Evolutionary conservation across 1,139 yeast species (phyloP).

Genomic region (Pichia sp.): DNA sequence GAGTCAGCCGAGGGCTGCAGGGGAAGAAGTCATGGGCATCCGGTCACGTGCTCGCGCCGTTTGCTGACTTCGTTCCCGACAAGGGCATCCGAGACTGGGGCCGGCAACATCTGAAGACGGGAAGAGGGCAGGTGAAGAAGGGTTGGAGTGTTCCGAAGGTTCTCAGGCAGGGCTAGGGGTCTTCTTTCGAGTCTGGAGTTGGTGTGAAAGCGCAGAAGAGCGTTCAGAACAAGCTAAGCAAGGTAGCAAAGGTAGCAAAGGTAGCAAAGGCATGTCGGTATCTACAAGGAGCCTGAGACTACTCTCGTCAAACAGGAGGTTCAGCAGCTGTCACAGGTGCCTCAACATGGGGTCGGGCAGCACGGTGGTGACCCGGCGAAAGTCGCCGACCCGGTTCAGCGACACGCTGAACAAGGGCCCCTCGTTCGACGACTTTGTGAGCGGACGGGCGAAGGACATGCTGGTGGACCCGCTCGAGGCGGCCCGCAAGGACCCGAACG

Average conservation of each 20-base stretch:
- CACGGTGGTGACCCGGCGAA: too few relatives aligned
- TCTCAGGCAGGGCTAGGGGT: not conserved
- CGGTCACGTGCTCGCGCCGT: not conserved
- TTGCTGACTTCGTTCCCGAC: constrained; percentile 6
- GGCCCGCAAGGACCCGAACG: constrained; percentile 51
- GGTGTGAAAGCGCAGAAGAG: not conserved
- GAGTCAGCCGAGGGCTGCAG: too few relatives aligned
- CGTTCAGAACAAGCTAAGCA: not conserved
- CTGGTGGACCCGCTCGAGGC: constrained; percentile 64
- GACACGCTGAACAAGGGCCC: constrained; percentile 83
- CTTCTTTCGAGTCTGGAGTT: too few relatives aligned
- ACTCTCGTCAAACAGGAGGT: not conserved
- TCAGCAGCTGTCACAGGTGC: not conserved
- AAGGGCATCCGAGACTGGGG: not conserved
- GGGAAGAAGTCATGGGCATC: too few relatives aligned
- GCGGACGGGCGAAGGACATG: constrained; percentile 70
- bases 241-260: too few relatives aligned
- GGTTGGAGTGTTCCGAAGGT: constrained; percentile 1
- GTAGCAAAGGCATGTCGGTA: not conserved
- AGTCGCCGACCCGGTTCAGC: constrained; percentile 60
- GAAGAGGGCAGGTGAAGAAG: not conserved
- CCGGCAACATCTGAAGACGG: not conserved
- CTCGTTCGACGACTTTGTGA: constrained; percentile 84
- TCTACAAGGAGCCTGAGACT: not conserved
- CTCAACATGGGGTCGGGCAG: too few relatives aligned